phyloP scores from a whole-genome alignment of 495 filamentous ascomycete species.

The Xylaria grammica region DNA sequence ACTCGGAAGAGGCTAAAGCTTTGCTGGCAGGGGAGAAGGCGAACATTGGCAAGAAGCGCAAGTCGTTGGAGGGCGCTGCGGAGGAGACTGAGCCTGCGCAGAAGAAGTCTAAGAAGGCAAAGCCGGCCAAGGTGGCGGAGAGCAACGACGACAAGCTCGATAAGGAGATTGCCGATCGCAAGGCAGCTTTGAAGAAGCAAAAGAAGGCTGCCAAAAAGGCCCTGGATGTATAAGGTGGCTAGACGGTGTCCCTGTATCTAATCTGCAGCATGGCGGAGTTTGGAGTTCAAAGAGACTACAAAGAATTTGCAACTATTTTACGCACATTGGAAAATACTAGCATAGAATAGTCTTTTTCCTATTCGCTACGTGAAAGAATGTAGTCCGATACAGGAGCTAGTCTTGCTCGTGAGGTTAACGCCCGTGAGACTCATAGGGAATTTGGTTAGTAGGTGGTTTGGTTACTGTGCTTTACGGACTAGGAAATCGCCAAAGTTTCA shows the following conservation, averaged over 20 bases:
- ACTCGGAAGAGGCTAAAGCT: conserved; percentile 54
- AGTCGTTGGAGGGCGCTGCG: conserved; percentile 42
- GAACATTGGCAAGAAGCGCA: conserved; percentile 72
- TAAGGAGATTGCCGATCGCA: conserved; percentile 62
- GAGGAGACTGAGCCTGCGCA: conserved; percentile 46
- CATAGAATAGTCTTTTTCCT: no score
- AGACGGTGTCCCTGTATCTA: conserved; percentile 24
- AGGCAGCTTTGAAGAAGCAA: conserved; percentile 64
- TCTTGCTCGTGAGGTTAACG: not conserved
- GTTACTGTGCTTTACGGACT: not conserved
- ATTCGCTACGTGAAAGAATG: not conserved
- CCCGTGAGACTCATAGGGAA: no score
- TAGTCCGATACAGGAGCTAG: not conserved
- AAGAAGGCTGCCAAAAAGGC: conserved; percentile 65
- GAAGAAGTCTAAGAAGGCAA: conserved; percentile 58
- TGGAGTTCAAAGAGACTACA: conserved; percentile 39
- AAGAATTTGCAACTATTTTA: conserved; percentile 26
- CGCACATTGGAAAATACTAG: conserved; percentile 23
- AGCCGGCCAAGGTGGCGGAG: conserved; percentile 52
- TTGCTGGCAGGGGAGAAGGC: conserved; percentile 53
- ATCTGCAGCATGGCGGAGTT: conserved; percentile 26
- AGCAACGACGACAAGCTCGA: conserved; percentile 62
- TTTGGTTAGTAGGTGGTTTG: not conserved
- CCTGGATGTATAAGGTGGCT: conserved; percentile 41
- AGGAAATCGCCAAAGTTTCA: not conserved